phyloP scores from a whole-genome alignment of 1,284 basidiomycete genomes.

The Rhodofomes roseus region DNA sequence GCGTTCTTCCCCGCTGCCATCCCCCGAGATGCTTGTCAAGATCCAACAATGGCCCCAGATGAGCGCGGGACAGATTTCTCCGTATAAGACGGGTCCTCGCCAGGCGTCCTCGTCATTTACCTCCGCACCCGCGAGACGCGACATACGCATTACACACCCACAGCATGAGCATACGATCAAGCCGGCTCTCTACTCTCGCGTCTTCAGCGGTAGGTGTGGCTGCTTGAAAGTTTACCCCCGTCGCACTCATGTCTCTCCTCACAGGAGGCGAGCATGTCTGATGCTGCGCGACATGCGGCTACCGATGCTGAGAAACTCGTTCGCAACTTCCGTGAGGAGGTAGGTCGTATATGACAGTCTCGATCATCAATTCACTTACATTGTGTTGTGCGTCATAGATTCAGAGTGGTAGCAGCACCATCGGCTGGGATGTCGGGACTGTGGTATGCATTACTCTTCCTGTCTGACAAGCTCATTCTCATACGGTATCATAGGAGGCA shows the following conservation, averaged over 20 bases:
- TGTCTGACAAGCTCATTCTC: too few relatives aligned
- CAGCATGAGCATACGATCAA: background rate
- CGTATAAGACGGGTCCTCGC: background rate
- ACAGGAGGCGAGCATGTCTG: background rate
- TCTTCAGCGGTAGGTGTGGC: background rate
- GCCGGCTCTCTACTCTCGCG: constrained; percentile 2
- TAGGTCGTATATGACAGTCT: constrained; percentile 15
- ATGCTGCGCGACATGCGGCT: background rate
- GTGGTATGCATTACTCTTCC: constrained; percentile 13
- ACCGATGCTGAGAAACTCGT: constrained; percentile 31
- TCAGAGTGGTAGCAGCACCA: constrained; percentile 36
- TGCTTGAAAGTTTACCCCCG: too few relatives aligned
- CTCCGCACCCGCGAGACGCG: background rate
- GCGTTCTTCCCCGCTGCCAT: background rate
- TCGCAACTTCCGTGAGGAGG: constrained; percentile 43
- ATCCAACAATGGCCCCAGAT: background rate
- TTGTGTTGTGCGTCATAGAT: constrained; percentile 29
- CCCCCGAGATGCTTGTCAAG: background rate
- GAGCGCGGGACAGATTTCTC: background rate
- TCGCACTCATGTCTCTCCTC: background rate
- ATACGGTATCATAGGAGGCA: constrained; percentile 5
- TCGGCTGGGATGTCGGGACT: constrained; percentile 35
- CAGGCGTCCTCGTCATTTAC: background rate
- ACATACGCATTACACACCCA: background rate
- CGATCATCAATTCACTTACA: background rate